phyloP scores from a whole-genome alignment of 495 filamentous ascomycete genomes.

The Penicillium atrosanguineum region DNA sequence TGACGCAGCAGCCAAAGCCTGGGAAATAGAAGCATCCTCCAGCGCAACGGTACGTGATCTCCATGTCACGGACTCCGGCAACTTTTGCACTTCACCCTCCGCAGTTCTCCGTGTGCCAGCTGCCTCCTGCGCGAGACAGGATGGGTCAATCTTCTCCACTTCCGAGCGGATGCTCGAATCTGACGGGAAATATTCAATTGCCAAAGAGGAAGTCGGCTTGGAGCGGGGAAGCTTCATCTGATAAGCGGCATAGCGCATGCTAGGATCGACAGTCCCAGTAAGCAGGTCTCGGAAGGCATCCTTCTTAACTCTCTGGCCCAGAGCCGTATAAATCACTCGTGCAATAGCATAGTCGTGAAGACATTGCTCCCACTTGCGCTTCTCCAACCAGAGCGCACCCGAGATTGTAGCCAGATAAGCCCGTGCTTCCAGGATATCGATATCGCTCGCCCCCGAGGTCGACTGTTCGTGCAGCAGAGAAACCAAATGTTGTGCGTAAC shows the following conservation, averaged over 20 bases:
- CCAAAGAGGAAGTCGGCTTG: slow-evolving; percentile 72
- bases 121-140: slow-evolving; percentile 62
- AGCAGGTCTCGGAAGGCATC: slow-evolving; percentile 85
- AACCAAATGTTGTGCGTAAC: slow-evolving; percentile 66
- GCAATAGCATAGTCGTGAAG: slow-evolving; percentile 72
- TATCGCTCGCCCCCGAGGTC: slow-evolving; percentile 60
- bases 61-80: slow-evolving; percentile 82
- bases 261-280: slow-evolving; percentile 83
- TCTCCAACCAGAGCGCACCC: slow-evolving; percentile 79
- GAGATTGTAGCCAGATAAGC: slow-evolving; percentile 75
- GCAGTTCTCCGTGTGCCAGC: slow-evolving; percentile 53
- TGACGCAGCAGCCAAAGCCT: slow-evolving; percentile 60
- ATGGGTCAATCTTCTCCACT: slow-evolving; percentile 71
- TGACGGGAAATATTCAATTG: slow-evolving; percentile 68
- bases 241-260: slow-evolving; percentile 91
- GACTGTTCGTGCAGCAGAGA: slow-evolving; percentile 57
- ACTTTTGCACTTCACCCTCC: slow-evolving; percentile 50
- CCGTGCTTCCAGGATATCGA: slow-evolving; percentile 78
- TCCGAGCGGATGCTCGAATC: slow-evolving; percentile 59
- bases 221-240: slow-evolving; percentile 82
- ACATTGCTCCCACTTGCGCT: slow-evolving; percentile 79
- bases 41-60: slow-evolving; percentile 82
- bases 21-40: slow-evolving; percentile 88
- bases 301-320: slow-evolving; percentile 59
- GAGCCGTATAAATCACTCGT: slow-evolving; percentile 75